Conservation (phyloP, 176 grass and related monocot species). For the Rhynchospora pubera region DNA sequence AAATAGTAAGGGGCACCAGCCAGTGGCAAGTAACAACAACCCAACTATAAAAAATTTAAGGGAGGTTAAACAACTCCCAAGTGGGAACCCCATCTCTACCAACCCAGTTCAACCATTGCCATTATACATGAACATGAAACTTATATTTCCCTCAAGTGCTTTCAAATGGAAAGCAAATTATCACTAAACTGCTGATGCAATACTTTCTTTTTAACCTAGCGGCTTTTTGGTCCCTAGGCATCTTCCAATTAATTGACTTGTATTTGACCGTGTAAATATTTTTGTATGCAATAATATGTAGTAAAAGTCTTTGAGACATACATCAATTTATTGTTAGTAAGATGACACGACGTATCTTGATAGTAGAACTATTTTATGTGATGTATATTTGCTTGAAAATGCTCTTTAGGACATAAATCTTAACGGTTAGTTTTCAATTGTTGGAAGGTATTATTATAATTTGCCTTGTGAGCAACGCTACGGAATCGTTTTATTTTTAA, state of each 20-base stretch:
- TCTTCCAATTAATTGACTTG: not conserved
- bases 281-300: not conserved
- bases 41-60: constrained; percentile 24
- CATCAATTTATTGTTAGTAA: not conserved
- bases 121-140: not conserved
- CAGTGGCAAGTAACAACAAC: constrained; percentile 17
- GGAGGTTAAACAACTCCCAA: constrained; percentile 11
- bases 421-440: not conserved
- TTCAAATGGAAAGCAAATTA: not conserved
- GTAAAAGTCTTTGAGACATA: too few species aligned
- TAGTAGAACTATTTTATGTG: not conserved
- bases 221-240: not conserved
- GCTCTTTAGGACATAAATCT: not conserved
- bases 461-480: constrained; percentile 2
- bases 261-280: not conserved
- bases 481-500: not conserved
- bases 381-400: not conserved
- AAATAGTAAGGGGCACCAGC: constrained; percentile 15
- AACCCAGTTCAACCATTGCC: not conserved
- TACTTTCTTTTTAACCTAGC: not conserved
- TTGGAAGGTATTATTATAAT: not conserved
- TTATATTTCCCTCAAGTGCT: not conserved
- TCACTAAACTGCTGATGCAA: not conserved
- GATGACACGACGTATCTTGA: not conserved
- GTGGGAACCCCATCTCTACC: not conserved